Conservation (phyloP, 768 basidiomycete genomes). For the Phaeotremella skinneri region DNA sequence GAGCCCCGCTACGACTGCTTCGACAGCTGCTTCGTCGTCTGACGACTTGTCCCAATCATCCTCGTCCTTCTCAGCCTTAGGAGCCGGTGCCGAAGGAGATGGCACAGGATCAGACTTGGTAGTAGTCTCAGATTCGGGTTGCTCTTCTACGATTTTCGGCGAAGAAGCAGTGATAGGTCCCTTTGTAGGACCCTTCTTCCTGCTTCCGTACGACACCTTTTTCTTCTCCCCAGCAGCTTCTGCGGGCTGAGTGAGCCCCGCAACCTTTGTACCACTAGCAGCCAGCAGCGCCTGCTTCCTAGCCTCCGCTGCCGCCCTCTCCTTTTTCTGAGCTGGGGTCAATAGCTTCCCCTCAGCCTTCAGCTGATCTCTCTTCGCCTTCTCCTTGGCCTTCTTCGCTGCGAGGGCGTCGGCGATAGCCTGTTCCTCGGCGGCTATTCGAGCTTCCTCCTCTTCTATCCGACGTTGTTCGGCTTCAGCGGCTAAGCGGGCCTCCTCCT, state of each 20-base stretch:
- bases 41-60: constrained; percentile 56
- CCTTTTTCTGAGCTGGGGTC: constrained; percentile 97
- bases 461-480: constrained; percentile 73
- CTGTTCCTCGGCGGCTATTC: constrained; percentile 71
- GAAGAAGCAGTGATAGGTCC: constrained; percentile 29
- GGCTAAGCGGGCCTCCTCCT: constrained; percentile 71
- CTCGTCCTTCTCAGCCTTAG: constrained; percentile 53
- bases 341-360: constrained; percentile 91
- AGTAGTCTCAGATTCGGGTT: constrained; percentile 46
- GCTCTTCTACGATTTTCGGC: constrained; percentile 53
- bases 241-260: constrained; percentile 71
- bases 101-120: constrained; percentile 29
- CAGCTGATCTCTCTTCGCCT: constrained; percentile 67
- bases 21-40: constrained; percentile 47
- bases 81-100: constrained; percentile 34
- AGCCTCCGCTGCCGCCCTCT: constrained; percentile 80
- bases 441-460: constrained; percentile 82
- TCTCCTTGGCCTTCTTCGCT: constrained; percentile 58
- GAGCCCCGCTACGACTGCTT: constrained; percentile 46
- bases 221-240: constrained; percentile 57
- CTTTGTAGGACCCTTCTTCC: constrained; percentile 61
- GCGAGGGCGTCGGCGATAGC: constrained; percentile 70
- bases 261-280: constrained; percentile 78
- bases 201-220: constrained; percentile 77
- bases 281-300: constrained; percentile 86